A percentile compares a stretch with the other conserved stretches of the same genome.
These are phyloP conservation scores for Wickerhamiella infanticola DNA, from an alignment of 1,139 yeast species.

Conservation along the genomic window DNA sequence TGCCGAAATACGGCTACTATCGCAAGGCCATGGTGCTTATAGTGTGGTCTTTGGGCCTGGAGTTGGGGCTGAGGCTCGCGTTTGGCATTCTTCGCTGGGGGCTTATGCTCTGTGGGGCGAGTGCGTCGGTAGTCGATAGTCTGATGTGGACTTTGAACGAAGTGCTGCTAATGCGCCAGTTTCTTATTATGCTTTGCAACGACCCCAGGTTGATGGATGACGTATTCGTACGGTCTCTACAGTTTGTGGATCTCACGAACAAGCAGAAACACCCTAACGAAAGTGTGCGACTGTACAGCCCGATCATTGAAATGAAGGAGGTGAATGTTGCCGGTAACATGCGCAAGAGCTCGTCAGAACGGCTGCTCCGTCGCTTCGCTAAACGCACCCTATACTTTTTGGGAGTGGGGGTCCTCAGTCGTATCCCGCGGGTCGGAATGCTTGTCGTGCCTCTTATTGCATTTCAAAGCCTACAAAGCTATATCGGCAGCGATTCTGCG, in stretches of 20 bases:
- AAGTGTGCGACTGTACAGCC: slow-evolving; percentile 16
- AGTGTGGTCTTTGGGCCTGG: slow-evolving; percentile 26
- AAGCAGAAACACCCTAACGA: slow-evolving; percentile 26
- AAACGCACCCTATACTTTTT: slow-evolving; percentile 18
- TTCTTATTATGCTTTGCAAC: slow-evolving; percentile 3
- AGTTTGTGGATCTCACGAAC: slow-evolving; percentile 29
- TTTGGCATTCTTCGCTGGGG: background rate
- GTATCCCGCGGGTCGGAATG: slow-evolving; percentile 29
- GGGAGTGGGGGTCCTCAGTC: slow-evolving; percentile 20
- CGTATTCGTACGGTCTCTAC: slow-evolving; percentile 29
- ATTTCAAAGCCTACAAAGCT: slow-evolving; percentile 31
- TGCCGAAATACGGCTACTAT: slow-evolving; percentile 25
- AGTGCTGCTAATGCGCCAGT: slow-evolving; percentile 7
- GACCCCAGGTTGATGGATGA: slow-evolving; percentile 18
- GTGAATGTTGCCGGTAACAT: background rate
- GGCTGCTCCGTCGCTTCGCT: slow-evolving; percentile 8
- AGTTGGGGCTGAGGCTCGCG: slow-evolving; percentile 19
- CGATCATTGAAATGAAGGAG: slow-evolving; percentile 1
- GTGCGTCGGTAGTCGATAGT: background rate
- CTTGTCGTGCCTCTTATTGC: slow-evolving; percentile 30
- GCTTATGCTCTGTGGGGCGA: background rate
- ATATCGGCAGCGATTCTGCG: slow-evolving; percentile 36
- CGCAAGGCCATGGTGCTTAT: slow-evolving; percentile 26
- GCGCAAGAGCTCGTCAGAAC: background rate
- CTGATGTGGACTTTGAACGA: slow-evolving; percentile 4